phyloP scores from a whole-genome alignment of 345 rosid genomes.

The Lepidium sativum region DNA sequence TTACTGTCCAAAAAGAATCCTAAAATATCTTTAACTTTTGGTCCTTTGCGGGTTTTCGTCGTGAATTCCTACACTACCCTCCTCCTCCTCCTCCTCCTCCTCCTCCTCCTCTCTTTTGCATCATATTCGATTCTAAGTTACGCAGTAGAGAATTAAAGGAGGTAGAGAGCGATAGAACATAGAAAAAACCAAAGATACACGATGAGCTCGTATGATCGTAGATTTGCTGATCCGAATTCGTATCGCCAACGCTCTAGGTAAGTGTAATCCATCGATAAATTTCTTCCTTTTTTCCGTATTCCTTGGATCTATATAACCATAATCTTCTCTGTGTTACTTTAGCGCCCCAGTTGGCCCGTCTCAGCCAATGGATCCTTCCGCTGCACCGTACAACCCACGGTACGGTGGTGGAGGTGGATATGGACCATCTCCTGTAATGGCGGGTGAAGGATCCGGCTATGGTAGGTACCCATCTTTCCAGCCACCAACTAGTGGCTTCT shows the following conservation, averaged over 20 bases:
- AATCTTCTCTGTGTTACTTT: background rate
- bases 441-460: conserved; percentile 28
- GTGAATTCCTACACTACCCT: background rate
- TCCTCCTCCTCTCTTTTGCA: background rate
- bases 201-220: conserved; percentile 60
- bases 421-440: conserved; percentile 34
- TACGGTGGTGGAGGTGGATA: conserved; percentile 33
- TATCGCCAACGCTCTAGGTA: conserved; percentile 86
- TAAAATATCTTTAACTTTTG: background rate
- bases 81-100: too few species aligned
- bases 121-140: background rate
- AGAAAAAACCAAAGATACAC: background rate
- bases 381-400: conserved; percentile 31
- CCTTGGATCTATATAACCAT: background rate
- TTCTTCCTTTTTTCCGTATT: background rate
- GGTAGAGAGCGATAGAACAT: background rate
- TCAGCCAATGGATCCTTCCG: conserved; percentile 27
- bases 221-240: conserved; percentile 71
- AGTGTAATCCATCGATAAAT: background rate
- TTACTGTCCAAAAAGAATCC: background rate
- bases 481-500: conserved; percentile 43
- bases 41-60: background rate
- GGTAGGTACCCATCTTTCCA: conserved; percentile 42
- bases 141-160: background rate
- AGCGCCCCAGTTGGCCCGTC: conserved; percentile 47